Conservation (phyloP, 1,139 yeast genomes). For the Kurtzmaniella natalensis region DNA sequence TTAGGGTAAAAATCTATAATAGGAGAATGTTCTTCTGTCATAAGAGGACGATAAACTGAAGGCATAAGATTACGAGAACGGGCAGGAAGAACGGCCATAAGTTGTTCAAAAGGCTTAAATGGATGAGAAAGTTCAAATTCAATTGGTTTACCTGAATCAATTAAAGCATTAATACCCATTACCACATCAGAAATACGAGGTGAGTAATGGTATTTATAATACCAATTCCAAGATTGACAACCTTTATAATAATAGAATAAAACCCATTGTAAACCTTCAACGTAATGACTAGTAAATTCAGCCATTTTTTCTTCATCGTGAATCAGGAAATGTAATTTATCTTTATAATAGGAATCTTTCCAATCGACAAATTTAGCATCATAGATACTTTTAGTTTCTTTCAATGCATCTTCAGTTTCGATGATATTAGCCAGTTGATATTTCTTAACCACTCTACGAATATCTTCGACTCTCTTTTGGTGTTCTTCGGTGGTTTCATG, state of each 20-base stretch:
- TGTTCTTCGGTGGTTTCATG: constrained; percentile 62
- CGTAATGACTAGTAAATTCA: constrained; percentile 71
- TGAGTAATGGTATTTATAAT: constrained; percentile 79
- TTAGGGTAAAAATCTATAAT: constrained; percentile 88
- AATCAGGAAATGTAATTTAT: constrained; percentile 67
- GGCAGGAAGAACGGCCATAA: constrained; percentile 97
- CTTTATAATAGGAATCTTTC: constrained; percentile 79
- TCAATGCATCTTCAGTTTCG: constrained; percentile 58
- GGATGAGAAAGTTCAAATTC: constrained; percentile 71
- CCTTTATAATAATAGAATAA: constrained; percentile 85
- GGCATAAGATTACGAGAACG: constrained; percentile 85
- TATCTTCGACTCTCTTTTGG: constrained; percentile 41
- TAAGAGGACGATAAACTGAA: constrained; percentile 65
- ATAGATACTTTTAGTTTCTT: constrained; percentile 60
- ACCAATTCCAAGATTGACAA: constrained; percentile 95
- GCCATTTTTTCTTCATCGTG: constrained; percentile 52
- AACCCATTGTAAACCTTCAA: constrained; percentile 97
- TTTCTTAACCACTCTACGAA: constrained; percentile 48
- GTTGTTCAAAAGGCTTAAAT: constrained; percentile 89
- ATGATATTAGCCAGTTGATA: constrained; percentile 71
- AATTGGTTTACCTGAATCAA: constrained; percentile 37
- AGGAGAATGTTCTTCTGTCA: constrained; percentile 89
- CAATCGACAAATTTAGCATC: constrained; percentile 71
- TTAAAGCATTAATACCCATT: constrained; percentile 57
- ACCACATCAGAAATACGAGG: constrained; percentile 87